Evolutionary conservation across 805 yeast species (phyloP).

Genomic region (Schizosaccharomyces lindneri): DNA sequence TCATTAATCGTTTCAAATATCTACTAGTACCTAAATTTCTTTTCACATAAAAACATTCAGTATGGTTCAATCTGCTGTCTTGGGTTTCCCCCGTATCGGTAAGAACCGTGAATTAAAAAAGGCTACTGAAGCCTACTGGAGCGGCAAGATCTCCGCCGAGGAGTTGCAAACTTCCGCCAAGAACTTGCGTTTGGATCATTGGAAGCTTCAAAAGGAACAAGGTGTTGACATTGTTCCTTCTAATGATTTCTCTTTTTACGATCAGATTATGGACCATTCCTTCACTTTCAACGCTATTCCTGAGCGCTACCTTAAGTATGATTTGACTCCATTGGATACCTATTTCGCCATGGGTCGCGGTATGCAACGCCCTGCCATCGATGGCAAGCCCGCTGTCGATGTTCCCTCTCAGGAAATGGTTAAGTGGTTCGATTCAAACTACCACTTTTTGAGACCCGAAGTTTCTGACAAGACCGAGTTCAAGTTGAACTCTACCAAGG

Average conservation of each 20-base stretch:
- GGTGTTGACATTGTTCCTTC: slow-evolving; percentile 95
- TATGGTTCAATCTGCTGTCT: slow-evolving; percentile 91
- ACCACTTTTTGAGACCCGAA: slow-evolving; percentile 99
- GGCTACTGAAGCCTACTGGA: slow-evolving; percentile 97
- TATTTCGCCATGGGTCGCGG: slow-evolving; percentile 99
- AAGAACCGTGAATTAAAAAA: slow-evolving; percentile 98
- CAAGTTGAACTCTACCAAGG: slow-evolving; percentile 89
- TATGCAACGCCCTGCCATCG: slow-evolving; percentile 92
- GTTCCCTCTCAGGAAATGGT: slow-evolving; percentile 83
- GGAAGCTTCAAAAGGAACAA: slow-evolving; percentile 92
- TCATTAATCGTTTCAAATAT: too few species aligned
- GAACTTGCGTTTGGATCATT: slow-evolving; percentile 83
- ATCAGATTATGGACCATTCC: slow-evolving; percentile 84
- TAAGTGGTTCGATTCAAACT: slow-evolving; percentile 98
- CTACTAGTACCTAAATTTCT: too few species aligned
- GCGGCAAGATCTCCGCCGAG: slow-evolving; percentile 69
- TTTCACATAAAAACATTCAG: slow-evolving; percentile 6
- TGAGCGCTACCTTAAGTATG: slow-evolving; percentile 83
- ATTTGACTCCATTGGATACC: slow-evolving; percentile 71
- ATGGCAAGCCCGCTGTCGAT: slow-evolving; percentile 86
- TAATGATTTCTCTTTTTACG: slow-evolving; percentile 95
- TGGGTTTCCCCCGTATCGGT: slow-evolving; percentile 96
- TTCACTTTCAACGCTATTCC: slow-evolving; percentile 87
- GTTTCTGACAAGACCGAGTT: slow-evolving; percentile 84
- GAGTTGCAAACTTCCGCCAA: slow-evolving; percentile 81